Evolutionary conservation across 108 stramenopile species (phyloP), one percentile per base, ranked within the genome.

Genomic region (Parietichytrium sp.): DNA sequence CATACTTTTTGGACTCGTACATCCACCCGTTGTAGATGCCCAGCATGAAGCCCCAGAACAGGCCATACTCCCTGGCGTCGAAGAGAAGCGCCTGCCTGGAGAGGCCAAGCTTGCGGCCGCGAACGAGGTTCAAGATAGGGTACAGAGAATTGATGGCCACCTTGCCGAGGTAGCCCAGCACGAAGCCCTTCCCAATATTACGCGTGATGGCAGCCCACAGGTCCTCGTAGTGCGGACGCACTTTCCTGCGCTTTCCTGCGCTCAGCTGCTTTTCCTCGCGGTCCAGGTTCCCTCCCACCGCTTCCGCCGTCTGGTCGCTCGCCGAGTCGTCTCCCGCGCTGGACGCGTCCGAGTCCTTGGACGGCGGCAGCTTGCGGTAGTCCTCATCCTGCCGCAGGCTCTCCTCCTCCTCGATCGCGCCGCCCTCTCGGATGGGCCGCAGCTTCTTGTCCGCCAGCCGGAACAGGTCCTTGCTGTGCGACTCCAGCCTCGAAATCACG

Each of bases 161-260:
- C 55, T 42, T 33, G 55, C 55, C 55, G 4, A 38, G 36, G 55
- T 72, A 72, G 20, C 55, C 55, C 36, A 72, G 55, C 20, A 72
- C 55, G 18, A 72, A 72, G 16, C 55, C 55, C 38, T 72, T 72
- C 36, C 55, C 55, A 72, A 72, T 72, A 38, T 72, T 72, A 8
- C 55, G 55, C 55, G 55, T 72, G 29, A 72, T 72, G 38, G 55
- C 55, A n/a, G 20, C 55, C 55, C 55, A 72, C 15, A 72, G 29
- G 38, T 72, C 55, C 20, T 72, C 55, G 55, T 72, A 72, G 29
- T 72, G 55, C 20, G 54, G 54, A 8, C 25, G 12, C 10, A 26
- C 54, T n/a, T n/a, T n/a, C n/a, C n/a, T n/a, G n/a, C n/a, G n/a
- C 12, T n/a, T 26, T 18, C 49, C 49, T 16, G n/a, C 18, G n/a